Percentiles rank a stretch among this genome's conserved stretches.
Evolutionary conservation across 305 asterid species (phyloP).

Genomic region (Rubia peregrina): DNA sequence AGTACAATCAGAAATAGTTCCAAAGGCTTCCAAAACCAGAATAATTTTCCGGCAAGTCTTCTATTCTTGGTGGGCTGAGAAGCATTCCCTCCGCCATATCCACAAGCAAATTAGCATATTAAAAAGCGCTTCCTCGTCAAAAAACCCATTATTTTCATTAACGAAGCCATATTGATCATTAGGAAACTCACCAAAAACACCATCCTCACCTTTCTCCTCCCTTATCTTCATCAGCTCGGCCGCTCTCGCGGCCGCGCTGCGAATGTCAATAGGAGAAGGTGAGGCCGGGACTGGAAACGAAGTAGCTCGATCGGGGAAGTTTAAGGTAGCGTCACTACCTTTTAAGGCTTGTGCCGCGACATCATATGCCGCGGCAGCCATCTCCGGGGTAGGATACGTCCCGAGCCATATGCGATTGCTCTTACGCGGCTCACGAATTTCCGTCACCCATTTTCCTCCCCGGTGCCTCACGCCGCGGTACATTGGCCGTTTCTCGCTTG

Average conservation of each 20-base stretch:
- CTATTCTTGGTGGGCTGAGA: conserved; percentile 56
- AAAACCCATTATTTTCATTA: conserved; percentile 18
- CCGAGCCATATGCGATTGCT: conserved; percentile 75
- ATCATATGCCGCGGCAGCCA: conserved; percentile 40
- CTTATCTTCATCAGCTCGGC: conserved; percentile 30
- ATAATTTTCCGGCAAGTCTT: conserved; percentile 30
- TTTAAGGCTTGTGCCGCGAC: conserved; percentile 31
- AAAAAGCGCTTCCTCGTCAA: conserved; percentile 51
- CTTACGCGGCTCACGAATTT: conserved; percentile 73
- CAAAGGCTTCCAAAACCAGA: conserved; percentile 43
- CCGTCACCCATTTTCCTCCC: conserved; percentile 43
- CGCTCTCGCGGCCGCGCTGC: conserved; percentile 49
- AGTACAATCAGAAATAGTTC: conserved; percentile 32
- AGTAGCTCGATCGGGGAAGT: conserved; percentile 32
- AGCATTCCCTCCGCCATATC: conserved; percentile 77
- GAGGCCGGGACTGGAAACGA: conserved; percentile 48
- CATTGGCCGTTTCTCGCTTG: conserved; percentile 21
- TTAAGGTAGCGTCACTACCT: conserved; percentile 36
- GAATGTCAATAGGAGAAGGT: conserved; percentile 42
- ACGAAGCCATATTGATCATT: background rate
- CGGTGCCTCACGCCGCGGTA: conserved; percentile 30
- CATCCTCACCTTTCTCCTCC: conserved; percentile 15
- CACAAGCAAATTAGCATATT: conserved; percentile 46
- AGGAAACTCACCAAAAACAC: background rate
- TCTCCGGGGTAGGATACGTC: conserved; percentile 49